These are phyloP conservation scores for Takakia lepidozioides DNA, from an alignment of 225 moss, liverwort and hornwort species.

Conservation along the genomic window DNA sequence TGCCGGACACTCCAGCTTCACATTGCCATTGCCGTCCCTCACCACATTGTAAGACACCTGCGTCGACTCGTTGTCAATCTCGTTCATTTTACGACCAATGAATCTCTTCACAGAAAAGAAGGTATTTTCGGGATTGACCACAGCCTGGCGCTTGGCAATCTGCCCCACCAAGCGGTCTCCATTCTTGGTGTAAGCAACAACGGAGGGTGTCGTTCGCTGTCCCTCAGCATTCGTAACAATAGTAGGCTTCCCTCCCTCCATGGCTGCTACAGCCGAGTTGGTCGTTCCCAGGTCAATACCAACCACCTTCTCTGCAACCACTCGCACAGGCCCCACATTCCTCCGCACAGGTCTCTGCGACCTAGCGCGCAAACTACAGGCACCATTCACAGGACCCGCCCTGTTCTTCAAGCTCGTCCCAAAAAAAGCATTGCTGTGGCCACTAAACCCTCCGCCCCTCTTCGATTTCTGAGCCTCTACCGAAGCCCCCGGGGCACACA, in stretches of 20 bases:
- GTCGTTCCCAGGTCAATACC: constrained; percentile 96
- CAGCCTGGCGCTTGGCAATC: constrained; percentile 97
- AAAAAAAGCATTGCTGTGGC: constrained; percentile 63
- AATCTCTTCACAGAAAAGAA: constrained; percentile 97
- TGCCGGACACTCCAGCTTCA: constrained; percentile 92
- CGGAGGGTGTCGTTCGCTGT: constrained; percentile 88
- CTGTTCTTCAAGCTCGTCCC: constrained; percentile 54
- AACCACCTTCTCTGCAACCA: constrained; percentile 95
- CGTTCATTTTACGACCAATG: constrained; percentile 83
- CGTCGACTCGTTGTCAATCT: constrained; percentile 83
- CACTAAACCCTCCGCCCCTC: constrained; percentile 17
- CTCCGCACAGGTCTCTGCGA: constrained; percentile 22
- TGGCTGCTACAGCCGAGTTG: constrained; percentile 94
- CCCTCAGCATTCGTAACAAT: constrained; percentile 96
- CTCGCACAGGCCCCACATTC: constrained; percentile 57
- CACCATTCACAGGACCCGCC: constrained; percentile 51
- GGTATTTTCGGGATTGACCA: constrained; percentile 89
- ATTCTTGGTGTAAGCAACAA: constrained; percentile 90
- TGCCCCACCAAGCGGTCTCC: constrained; percentile 88
- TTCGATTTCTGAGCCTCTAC: constrained; percentile 6
- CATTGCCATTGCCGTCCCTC: constrained; percentile 74
- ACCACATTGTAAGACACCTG: constrained; percentile 90
- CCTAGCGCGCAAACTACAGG: constrained; percentile 48
- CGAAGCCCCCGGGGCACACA: constrained; percentile 1
- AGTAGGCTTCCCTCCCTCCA: constrained; percentile 98